Evolutionary conservation across 2,329 filamentous ascomycete species (phyloP).

Genomic region (Hyphodiscus sp.): DNA sequence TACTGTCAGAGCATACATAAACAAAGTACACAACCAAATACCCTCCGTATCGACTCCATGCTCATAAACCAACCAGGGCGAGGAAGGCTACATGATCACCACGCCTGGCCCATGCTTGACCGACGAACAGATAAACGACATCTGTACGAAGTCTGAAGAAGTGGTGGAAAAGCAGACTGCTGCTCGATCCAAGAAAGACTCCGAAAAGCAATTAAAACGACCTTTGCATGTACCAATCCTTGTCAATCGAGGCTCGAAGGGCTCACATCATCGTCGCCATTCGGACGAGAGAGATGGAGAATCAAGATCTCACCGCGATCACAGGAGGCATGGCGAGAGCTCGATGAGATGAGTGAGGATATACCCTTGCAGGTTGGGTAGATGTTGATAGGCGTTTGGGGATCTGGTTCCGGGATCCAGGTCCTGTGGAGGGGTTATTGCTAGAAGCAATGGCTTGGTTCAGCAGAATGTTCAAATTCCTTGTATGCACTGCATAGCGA

Average conservation of each 20-base stretch:
- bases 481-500: not conserved
- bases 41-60: constrained; percentile 15
- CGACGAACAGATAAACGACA: constrained; percentile 59
- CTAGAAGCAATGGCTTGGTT: not conserved
- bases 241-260: constrained; percentile 37
- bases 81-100: constrained; percentile 55
- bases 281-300: constrained; percentile 19
- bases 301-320: constrained; percentile 15
- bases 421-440: not conserved
- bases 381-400: not conserved
- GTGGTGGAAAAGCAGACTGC: constrained; percentile 52
- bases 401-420: not conserved
- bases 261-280: constrained; percentile 12
- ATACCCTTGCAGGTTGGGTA: not conserved
- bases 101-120: constrained; percentile 52
- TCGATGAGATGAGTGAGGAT: constrained; percentile 14
- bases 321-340: constrained; percentile 12
- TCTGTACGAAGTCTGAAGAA: constrained; percentile 52
- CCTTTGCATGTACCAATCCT: constrained; percentile 51
- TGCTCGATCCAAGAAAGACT: constrained; percentile 37
- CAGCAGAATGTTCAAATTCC: not conserved
- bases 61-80: constrained; percentile 37
- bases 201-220: constrained; percentile 46
- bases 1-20: constrained; percentile 50
- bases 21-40: constrained; percentile 39